Evolutionary conservation across 768 basidiomycete species (phyloP).

Genomic region (Gymnopilus dilepis): DNA sequence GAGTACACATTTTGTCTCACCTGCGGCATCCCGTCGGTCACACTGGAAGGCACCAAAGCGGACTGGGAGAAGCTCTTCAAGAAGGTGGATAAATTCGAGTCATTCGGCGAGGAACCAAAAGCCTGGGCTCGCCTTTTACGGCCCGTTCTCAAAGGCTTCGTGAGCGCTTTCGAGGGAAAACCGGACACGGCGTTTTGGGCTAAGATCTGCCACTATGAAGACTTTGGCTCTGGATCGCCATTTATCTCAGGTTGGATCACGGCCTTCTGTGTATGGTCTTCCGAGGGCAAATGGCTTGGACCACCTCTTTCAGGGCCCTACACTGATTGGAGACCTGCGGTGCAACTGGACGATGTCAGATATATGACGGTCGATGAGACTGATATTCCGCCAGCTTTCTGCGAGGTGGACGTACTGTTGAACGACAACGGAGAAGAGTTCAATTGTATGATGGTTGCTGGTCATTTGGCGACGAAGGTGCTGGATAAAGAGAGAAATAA

Average conservation of each 20-base stretch:
- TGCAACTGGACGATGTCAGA: constrained; percentile 16
- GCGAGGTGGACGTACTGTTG: constrained; percentile 28
- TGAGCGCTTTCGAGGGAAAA: constrained; percentile 28
- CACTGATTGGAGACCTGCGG: neutral
- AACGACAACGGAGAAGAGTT: constrained; percentile 27
- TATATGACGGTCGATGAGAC: constrained; percentile 13
- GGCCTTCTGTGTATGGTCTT: constrained; percentile 27
- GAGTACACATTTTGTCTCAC: constrained; percentile 12
- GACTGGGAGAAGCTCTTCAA: constrained; percentile 30
- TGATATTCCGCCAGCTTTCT: constrained; percentile 22
- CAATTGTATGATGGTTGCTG: constrained; percentile 29
- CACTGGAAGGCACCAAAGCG: constrained; percentile 26
- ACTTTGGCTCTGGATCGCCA: constrained; percentile 15
- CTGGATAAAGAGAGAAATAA: constrained; percentile 19
- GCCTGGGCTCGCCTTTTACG: constrained; percentile 24
- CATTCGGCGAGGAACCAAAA: constrained; percentile 21
- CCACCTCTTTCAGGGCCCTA: neutral
- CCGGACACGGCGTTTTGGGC: constrained; percentile 22
- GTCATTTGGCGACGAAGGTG: constrained; percentile 23
- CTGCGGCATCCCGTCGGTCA: constrained; percentile 33
- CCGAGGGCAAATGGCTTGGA: constrained; percentile 22
- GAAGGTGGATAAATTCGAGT: constrained; percentile 25
- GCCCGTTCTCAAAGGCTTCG: constrained; percentile 24
- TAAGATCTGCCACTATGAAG: constrained; percentile 14
- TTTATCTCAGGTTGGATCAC: constrained; percentile 29